A percentile compares a stretch with the other conserved stretches of the same genome.
Conservation (phyloP, 768 basidiomycete species). For the Pleurotus eryngii region DNA sequence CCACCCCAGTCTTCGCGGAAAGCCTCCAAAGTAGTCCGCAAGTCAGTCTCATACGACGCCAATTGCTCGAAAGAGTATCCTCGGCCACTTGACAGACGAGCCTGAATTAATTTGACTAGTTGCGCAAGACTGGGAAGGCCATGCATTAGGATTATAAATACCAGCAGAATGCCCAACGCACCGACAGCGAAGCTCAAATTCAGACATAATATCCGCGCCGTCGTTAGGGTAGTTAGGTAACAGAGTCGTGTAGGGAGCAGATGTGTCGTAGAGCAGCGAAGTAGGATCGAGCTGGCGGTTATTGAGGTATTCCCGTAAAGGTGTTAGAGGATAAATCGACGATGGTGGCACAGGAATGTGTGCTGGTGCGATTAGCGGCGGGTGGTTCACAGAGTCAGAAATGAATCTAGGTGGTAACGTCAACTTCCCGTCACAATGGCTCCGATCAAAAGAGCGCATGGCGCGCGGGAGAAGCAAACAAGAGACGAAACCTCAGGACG, state of each 20-base stretch:
- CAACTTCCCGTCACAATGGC: no score
- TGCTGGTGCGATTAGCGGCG: constrained; percentile 34
- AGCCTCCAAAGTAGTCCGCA: constrained; percentile 49
- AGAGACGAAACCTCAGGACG: background rate
- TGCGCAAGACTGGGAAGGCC: constrained; percentile 47
- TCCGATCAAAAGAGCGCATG: background rate
- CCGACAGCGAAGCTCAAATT: constrained; percentile 61
- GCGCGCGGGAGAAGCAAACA: constrained; percentile 7
- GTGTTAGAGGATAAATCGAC: constrained; percentile 52
- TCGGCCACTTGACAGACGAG: constrained; percentile 36
- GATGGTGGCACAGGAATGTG: constrained; percentile 49
- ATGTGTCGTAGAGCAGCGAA: background rate
- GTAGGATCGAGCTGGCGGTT: background rate
- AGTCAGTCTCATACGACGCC: constrained; percentile 49
- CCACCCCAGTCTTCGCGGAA: constrained; percentile 35
- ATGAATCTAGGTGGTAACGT: constrained; percentile 46
- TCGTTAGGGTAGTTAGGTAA: constrained; percentile 35
- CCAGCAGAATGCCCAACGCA: constrained; percentile 27
- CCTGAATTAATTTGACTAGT: constrained; percentile 60
- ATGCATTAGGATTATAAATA: constrained; percentile 6
- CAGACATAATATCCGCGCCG: constrained; percentile 17
- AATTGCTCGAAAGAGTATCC: constrained; percentile 64
- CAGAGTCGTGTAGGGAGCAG: constrained; percentile 38
- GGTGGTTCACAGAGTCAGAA: constrained; percentile 63
- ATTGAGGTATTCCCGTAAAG: constrained; percentile 57